These are phyloP conservation scores for Fusarium heterosporum DNA, from an alignment of 2,329 filamentous ascomycete species.

Conservation along the genomic window DNA sequence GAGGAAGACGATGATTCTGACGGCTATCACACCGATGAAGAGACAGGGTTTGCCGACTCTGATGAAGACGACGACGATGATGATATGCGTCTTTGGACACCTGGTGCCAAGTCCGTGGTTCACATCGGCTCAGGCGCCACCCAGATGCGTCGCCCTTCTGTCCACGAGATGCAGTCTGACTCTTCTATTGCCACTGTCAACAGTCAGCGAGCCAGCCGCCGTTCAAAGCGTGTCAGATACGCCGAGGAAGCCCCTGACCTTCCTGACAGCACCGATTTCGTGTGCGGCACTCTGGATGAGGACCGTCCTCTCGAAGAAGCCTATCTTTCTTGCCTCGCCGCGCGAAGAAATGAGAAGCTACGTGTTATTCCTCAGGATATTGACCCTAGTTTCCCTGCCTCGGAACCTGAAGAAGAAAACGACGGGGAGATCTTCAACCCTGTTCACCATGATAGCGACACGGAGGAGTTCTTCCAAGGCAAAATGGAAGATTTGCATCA, in stretches of 20 bases:
- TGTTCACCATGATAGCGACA: slow-evolving; percentile 72
- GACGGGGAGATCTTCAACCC: slow-evolving; percentile 74
- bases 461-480: slow-evolving; percentile 76
- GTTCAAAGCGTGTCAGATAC: slow-evolving; percentile 47
- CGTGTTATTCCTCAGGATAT: slow-evolving; percentile 93
- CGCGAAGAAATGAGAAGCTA: slow-evolving; percentile 83
- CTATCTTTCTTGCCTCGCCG: slow-evolving; percentile 86
- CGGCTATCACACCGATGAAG: slow-evolving; percentile 81
- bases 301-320: slow-evolving; percentile 94
- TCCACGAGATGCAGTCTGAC: slow-evolving; percentile 66
- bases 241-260: slow-evolving; percentile 76
- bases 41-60: slow-evolving; percentile 75
- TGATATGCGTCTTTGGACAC: slow-evolving; percentile 66
- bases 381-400: slow-evolving; percentile 96
- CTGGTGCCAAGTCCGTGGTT: slow-evolving; percentile 55
- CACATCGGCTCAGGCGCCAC: slow-evolving; percentile 53
- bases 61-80: slow-evolving; percentile 79
- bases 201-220: slow-evolving; percentile 54
- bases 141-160: slow-evolving; percentile 51
- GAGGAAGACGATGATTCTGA: slow-evolving; percentile 70
- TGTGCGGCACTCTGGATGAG: slow-evolving; percentile 97
- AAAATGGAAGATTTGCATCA: slow-evolving; percentile 75
- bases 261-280: slow-evolving; percentile 97
- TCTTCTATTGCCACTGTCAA: slow-evolving; percentile 67
- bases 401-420: slow-evolving; percentile 88